Base-by-base conservation (phyloP, 179 eudicot species). In the Corrigiola litoralis region DNA sequence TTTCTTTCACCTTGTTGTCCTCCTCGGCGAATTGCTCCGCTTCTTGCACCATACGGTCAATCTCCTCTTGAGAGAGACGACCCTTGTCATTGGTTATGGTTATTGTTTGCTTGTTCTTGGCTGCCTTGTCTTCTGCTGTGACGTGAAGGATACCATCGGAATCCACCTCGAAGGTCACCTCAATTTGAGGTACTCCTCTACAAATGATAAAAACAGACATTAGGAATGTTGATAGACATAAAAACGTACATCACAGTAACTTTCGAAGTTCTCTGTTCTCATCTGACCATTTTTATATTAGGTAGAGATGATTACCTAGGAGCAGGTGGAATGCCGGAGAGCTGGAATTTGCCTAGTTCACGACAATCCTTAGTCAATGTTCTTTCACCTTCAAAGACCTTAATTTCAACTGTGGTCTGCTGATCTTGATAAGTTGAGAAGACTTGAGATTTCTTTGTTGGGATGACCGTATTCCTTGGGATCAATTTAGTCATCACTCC, bases 371-470 rank as follows among this genome's bases (percentile, higher is more conserved):
- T 83, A 13, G 87, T 78, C 56, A 83, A 63, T 70, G 82, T 78
- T 64, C 87, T 77, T 77, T 83, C 87, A 41, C 87, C 87, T 73
- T 83, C 87, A 73, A 69, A 83, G 2, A 83, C 84, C 80, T 78
- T 71, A 61, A 76, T 67, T 13, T 76, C 80, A 18, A 75, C 79
- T 28, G 72, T 52, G 17, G 41, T 60, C 63, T 75, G 79, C 64
- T 75, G 72, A 34, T 75, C 79, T 13, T 75, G 79, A 41, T 75
- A 75, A 0, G 79, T 75, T 36, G 61, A 11, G 50, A 75, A 75
- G 34, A 66, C 49, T 38, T 75, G 79, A 17, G 79, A 70, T 42
- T 70, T 75, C 79, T 75, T 75, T 4, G 75, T 75, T 8, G 79
- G 79, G 34, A 75, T 50, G 32, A 75, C 79, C 0, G 72, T 75